These are phyloP conservation scores for Talaromyces albobiverticillius DNA, from an alignment of 2,329 filamentous ascomycete species.

Conservation along the genomic window DNA sequence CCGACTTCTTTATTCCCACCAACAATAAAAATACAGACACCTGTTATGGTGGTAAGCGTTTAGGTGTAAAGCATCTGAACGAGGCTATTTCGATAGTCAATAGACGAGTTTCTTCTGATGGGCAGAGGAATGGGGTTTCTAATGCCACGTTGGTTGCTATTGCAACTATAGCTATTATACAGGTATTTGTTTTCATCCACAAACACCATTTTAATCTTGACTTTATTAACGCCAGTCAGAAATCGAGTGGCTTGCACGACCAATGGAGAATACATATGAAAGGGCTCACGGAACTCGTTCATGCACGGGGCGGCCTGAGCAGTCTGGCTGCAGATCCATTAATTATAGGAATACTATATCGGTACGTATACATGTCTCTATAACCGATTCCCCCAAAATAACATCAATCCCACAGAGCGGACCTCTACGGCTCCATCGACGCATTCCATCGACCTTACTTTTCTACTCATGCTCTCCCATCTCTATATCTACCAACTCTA, in stretches of 20 bases:
- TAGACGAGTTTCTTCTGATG: neutral
- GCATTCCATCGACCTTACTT: neutral
- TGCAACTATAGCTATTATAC: neutral
- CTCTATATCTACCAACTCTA: too few relatives aligned
- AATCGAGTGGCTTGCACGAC: neutral
- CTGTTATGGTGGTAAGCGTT: neutral
- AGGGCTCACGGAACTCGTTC: neutral
- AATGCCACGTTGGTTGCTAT: neutral
- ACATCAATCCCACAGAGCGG: neutral
- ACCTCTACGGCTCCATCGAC: constrained; percentile 2
- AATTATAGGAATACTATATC: neutral
- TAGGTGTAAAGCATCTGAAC: neutral
- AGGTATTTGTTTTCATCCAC: too few relatives aligned
- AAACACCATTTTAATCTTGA: too few relatives aligned
- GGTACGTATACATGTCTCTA: neutral
- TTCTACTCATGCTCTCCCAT: too few relatives aligned
- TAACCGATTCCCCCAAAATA: neutral
- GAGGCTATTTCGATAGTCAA: neutral
- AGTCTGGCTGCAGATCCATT: neutral
- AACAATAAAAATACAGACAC: neutral
- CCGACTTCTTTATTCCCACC: neutral
- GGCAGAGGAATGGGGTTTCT: neutral
- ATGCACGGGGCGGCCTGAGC: neutral
- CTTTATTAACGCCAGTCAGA: neutral
- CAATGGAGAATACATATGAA: constrained; percentile 2